Percentiles rank a stretch among this genome's conserved stretches.
phyloP scores from a whole-genome alignment of 352 stramenopile species.

The Globisporangium alternatum region DNA sequence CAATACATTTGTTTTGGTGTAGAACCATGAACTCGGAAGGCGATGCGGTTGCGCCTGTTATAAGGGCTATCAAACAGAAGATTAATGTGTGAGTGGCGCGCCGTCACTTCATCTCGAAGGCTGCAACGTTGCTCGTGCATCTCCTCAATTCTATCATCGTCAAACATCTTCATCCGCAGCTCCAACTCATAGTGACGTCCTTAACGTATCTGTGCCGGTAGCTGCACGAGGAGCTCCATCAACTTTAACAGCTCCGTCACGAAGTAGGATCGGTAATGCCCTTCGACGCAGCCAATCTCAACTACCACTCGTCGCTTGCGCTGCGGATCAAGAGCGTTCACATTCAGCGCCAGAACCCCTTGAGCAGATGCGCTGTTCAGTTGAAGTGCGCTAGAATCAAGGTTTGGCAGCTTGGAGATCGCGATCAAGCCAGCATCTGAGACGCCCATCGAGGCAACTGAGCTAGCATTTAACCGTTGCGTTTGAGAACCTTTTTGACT shows the following conservation, averaged over 20 bases:
- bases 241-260: neutral
- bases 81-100: neutral
- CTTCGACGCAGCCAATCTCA: neutral
- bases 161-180: neutral
- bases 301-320: neutral
- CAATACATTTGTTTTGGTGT: no score
- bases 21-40: no score
- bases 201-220: neutral
- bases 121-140: neutral
- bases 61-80: no score
- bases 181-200: neutral
- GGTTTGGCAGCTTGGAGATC: neutral
- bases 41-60: no score
- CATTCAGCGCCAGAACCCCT: neutral
- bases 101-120: neutral
- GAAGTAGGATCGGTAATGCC: neutral
- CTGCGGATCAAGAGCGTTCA: neutral
- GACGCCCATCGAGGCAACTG: slow-evolving; percentile 6
- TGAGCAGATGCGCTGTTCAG: neutral
- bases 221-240: neutral
- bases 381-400: neutral
- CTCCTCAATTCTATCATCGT: neutral
- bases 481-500: neutral
- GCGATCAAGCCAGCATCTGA: neutral
- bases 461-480: neutral